Base-by-base conservation (phyloP, 495 filamentous ascomycete species). In the Apodospora peruviana region DNA sequence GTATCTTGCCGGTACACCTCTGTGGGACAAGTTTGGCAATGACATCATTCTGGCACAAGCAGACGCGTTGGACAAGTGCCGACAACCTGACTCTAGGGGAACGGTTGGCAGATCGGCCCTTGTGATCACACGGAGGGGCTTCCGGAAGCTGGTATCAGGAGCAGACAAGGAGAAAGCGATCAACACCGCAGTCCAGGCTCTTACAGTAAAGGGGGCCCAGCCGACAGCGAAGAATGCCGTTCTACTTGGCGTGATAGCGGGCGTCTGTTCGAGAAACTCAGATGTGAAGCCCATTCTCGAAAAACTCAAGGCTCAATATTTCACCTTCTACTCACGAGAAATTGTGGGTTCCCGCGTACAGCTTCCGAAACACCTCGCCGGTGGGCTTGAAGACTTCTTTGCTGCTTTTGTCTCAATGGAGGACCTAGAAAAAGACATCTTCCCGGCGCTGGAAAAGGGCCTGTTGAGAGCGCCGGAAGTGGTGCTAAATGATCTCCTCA, bases 391-490 rank as follows among this genome's bases (percentile, higher is more conserved):
- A n/a, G 90, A 96, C 58, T 96, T 97, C 68, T 95, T 96, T 61
- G 55, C 67, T 12, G 72, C 69, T 7, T 96, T 93, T 54, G 71
- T 87, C n/a, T 82, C 80, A 2, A 61, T 79, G 8, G 86, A 87
- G 35, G 90, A 96, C 47, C 62, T 98, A 9, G 72, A 77, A 40
- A 82, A 80, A 46, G 85, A 93, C 34, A 51, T 96, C 27, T 72
- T 90, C 20, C 89, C 93, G 38, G 72, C 88, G 0, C 69, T 97
- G 4, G 93, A 98, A 55, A 94, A 94, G 65, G 84, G 86, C 1
- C 79, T 98, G 34, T 65, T 98, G 35, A 78, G 93, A 65, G 83
- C 93, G 16, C 93, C 93, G 0, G 93, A 98, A 62, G 84, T 97
- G 27, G 83, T 95, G 11, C 72, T 96, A 21, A 80, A 82, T 51